phyloP scores from a whole-genome alignment of 179 eudicot species.

The Beta lomatogona region DNA sequence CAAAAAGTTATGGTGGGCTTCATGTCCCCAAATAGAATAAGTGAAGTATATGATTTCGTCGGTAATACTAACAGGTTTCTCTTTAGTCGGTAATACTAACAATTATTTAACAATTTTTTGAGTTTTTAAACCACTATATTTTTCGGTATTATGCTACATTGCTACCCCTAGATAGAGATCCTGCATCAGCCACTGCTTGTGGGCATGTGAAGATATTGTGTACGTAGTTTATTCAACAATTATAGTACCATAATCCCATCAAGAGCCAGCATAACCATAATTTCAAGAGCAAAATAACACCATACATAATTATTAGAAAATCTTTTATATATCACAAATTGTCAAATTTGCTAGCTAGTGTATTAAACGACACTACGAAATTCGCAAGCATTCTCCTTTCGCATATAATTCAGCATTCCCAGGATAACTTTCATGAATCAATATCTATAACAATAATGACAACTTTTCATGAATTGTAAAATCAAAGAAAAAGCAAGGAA shows the following conservation, averaged over 20 bases:
- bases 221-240: neutral
- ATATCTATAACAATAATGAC: neutral
- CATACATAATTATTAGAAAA: neutral
- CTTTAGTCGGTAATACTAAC: no score
- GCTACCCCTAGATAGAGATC: no score
- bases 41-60: no score
- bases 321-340: neutral
- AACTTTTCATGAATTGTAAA: neutral
- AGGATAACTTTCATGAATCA: neutral
- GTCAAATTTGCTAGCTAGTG: neutral
- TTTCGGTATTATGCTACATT: no score
- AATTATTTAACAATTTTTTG: no score
- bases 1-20: no score
- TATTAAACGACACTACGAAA: neutral
- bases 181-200: no score
- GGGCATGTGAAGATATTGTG: neutral
- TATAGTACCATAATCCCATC: neutral
- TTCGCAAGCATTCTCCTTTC: neutral
- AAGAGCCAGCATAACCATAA: neutral
- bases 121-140: no score
- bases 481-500: neutral
- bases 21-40: no score
- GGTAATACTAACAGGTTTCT: no score
- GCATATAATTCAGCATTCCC: neutral
- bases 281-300: neutral